Percentiles rank a stretch among this genome's conserved stretches.
Evolutionary conservation across 306 rosid species (phyloP).

Genomic region (Quercus engelmannii): DNA sequence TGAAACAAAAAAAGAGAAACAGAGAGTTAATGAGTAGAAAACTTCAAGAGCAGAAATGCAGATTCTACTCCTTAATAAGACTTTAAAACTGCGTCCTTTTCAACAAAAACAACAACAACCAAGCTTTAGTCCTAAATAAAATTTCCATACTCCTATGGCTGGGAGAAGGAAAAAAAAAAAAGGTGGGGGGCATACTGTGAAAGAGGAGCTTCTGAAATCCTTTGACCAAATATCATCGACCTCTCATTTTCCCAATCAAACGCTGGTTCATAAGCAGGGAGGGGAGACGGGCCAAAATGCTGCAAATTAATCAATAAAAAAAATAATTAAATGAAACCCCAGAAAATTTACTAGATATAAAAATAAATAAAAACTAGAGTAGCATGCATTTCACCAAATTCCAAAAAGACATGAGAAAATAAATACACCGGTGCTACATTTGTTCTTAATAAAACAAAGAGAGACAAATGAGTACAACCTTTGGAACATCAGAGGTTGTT

Average conservation of each 20-base stretch:
- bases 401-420: not conserved
- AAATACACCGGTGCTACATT: not conserved
- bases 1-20: constrained; percentile 19
- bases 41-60: constrained; percentile 2
- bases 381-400: not conserved
- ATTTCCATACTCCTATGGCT: not conserved
- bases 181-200: constrained; percentile 58
- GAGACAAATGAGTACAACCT: constrained; percentile 47
- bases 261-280: constrained; percentile 96
- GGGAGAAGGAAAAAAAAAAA: not conserved
- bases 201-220: constrained; percentile 83
- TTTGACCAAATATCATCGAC: constrained; percentile 91
- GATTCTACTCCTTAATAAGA: constrained; percentile 10
- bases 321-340: not conserved
- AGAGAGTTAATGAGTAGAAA: constrained; percentile 17
- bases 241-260: constrained; percentile 99
- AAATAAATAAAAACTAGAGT: not conserved
- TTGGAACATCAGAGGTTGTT: constrained; percentile 42
- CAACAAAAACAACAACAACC: too few species aligned
- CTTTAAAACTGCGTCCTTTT: not conserved
- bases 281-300: constrained; percentile 89
- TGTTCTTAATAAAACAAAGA: not conserved
- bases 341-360: not conserved
- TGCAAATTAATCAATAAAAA: constrained; percentile 26
- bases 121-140: too few species aligned